Base-by-base conservation (phyloP, 2,329 filamentous ascomycete species). In the Fusarium haematococcum region DNA sequence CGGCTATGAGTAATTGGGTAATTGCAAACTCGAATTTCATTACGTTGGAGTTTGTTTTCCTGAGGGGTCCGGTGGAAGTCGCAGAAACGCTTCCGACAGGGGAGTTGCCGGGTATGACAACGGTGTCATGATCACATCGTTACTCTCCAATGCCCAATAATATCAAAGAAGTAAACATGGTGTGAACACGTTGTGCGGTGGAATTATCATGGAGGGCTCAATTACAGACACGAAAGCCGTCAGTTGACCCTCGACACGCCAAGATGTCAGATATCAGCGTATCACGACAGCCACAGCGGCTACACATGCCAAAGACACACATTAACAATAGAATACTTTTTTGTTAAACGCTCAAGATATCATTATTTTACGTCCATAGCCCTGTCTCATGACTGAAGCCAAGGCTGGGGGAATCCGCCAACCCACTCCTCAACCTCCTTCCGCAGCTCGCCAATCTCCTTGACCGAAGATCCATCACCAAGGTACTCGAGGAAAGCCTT, bases 371-470 rank as follows among this genome's bases (percentile, higher is more conserved):
- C 64, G 35, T 66, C 33, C 57, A 33, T 33, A 8, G 30, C 30
- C 67, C 57, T 33, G 43, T 50, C 64, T 76, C 64, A 79, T 57
- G 73, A 71, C 58, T 78, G 67, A 41, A 80, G 63, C 79, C 79
- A 80, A 35, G 79, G 79, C 77, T 80, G 78, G 25, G 77, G 75
- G 65, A 80, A 80, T 33, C 71, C 69, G n/a, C 91, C 89, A 45
- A 93, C 91, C 92, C 92, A 94, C 77, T 92, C 91, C 73, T 90
- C 88, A 18, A 94, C 92, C 84, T 94, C 92, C 71, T 89, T 88
- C 71, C 89, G 88, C 69, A 94, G 84, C 81, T 92, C 89, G 30
- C 91, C 86, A 75, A 94, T 92, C 83, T 94, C 92, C 16, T 88
- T 83, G 50, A 92, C 88, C 62, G 87, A 87, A 71, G 92, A 88